phyloP scores from a whole-genome alignment of 345 rosid genomes.

The Acer yangbiense region DNA sequence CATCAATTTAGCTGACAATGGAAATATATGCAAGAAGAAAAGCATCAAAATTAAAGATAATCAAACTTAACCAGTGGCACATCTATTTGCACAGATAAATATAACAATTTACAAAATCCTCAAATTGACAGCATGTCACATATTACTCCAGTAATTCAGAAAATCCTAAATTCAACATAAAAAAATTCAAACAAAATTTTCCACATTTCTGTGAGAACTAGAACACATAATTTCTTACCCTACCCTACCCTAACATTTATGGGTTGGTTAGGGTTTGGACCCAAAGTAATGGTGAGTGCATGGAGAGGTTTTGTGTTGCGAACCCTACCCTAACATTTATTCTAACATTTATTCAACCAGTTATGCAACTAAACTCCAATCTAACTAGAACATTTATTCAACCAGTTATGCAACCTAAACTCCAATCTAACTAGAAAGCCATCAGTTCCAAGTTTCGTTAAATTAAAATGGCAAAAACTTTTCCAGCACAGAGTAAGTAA shows the following conservation, averaged over 20 bases:
- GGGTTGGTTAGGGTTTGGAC: no score
- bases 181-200: not conserved
- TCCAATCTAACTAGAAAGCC: not conserved
- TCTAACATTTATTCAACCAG: not conserved
- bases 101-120: no score
- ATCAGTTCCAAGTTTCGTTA: not conserved
- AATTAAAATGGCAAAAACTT: not conserved
- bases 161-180: not conserved
- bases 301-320: no score
- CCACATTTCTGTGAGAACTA: slow-evolving; percentile 4
- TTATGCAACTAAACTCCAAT: slow-evolving; percentile 1
- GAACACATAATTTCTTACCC: not conserved
- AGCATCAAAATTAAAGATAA: not conserved
- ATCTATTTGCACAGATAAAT: no score
- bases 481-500: not conserved
- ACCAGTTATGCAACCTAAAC: not conserved
- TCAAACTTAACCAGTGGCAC: not conserved
- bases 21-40: not conserved
- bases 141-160: not conserved
- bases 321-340: not conserved
- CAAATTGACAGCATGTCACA: not conserved
- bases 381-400: not conserved
- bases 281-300: no score
- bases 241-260: not conserved
- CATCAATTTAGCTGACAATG: not conserved